Percentiles rank a stretch among this genome's conserved stretches.
Conservation (phyloP, 2,329 filamentous ascomycete species). For the Allantophomopsis cytisporea region DNA sequence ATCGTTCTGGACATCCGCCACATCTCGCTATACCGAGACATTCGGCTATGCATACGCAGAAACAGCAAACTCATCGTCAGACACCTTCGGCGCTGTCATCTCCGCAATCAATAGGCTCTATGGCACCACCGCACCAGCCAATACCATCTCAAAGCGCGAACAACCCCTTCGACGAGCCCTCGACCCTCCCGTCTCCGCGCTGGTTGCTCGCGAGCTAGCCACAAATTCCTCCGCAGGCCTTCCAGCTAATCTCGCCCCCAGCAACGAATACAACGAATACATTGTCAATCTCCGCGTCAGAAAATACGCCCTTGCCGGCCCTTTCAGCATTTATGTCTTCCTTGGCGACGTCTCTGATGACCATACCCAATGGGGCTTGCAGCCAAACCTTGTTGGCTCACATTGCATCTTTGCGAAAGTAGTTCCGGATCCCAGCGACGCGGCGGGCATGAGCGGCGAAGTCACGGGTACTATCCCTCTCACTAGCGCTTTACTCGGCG, state of each 20-base stretch:
- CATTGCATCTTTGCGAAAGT: conserved; percentile 22
- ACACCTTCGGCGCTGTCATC: conserved; percentile 24
- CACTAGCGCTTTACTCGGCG: conserved; percentile 24
- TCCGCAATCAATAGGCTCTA: conserved; percentile 47
- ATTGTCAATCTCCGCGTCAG: conserved; percentile 50
- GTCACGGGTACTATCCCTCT: conserved; percentile 28
- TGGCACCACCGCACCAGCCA: conserved; percentile 24
- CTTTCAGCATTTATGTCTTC: conserved; percentile 57
- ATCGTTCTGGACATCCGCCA: conserved; percentile 55
- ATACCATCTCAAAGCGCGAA: neutral
- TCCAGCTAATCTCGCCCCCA: neutral
- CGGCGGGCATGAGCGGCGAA: conserved; percentile 11
- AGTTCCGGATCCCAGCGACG: neutral
- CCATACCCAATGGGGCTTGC: conserved; percentile 12
- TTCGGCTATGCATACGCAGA: conserved; percentile 69
- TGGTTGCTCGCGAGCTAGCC: neutral
- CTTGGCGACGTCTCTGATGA: conserved; percentile 28
- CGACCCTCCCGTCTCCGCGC: neutral
- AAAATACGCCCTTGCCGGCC: conserved; percentile 43
- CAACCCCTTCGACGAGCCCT: neutral
- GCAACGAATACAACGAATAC: conserved; percentile 45
- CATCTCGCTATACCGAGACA: conserved; percentile 38
- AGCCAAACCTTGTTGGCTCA: conserved; percentile 14
- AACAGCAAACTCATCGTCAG: conserved; percentile 16
- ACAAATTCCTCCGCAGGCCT: neutral